Percentiles rank a stretch among this genome's conserved stretches.
Conservation (phyloP, 2,329 filamentous ascomycete genomes). For the Colletotrichum sp. region DNA sequence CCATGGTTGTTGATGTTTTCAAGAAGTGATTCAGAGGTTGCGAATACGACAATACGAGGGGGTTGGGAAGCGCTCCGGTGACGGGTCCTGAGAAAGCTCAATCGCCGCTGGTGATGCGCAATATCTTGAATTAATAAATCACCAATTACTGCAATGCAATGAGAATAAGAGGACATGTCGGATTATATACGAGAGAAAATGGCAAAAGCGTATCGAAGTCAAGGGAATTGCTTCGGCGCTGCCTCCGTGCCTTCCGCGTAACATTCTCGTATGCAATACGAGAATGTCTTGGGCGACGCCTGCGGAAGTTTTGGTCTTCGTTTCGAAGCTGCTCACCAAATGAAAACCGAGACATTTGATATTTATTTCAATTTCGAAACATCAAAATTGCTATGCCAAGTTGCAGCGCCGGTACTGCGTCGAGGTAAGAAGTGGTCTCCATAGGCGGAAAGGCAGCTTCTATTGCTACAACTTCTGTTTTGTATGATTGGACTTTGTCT, state of each 20-base stretch:
- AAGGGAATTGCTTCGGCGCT: background rate
- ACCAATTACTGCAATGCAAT: background rate
- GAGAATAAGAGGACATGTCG: accelerated
- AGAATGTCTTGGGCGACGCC: background rate
- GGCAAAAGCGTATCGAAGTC: background rate
- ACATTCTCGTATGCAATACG: background rate
- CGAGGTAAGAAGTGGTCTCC: background rate
- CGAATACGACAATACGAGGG: background rate
- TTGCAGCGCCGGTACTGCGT: background rate
- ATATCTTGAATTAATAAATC: background rate
- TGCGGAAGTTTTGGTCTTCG: background rate
- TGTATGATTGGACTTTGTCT: background rate
- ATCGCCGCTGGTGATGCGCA: background rate
- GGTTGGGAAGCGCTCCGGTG: background rate
- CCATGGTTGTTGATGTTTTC: background rate
- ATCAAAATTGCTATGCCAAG: background rate
- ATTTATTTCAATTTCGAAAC: background rate
- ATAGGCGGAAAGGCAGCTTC: accelerated
- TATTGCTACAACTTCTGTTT: background rate
- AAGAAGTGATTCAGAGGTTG: accelerated
- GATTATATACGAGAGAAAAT: background rate
- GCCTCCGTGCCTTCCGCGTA: background rate
- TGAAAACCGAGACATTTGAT: background rate
- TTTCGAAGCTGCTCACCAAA: background rate
- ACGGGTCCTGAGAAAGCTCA: background rate